Conservation (phyloP, 2,329 filamentous ascomycete species). For the Emmonsia crescens region DNA sequence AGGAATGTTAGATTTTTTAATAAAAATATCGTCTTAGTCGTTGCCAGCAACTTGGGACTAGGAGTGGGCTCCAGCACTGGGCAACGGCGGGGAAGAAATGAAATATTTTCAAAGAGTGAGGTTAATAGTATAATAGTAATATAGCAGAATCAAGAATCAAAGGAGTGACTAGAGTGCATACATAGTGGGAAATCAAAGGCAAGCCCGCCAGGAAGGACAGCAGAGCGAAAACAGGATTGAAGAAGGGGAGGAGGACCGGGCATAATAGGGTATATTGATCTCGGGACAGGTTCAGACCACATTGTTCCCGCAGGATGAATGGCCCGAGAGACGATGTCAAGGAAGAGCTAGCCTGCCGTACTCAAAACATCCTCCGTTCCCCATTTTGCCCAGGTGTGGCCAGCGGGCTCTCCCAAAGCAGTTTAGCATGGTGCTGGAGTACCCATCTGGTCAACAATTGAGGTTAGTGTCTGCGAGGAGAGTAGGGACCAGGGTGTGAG, state of each 20-base stretch:
- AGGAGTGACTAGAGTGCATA: slow-evolving; percentile 3
- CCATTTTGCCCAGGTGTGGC: background rate
- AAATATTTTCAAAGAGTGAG: slow-evolving; percentile 1
- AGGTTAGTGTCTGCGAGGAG: background rate
- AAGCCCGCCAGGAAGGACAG: background rate
- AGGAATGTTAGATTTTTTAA: background rate
- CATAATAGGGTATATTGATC: background rate
- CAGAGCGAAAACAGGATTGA: background rate
- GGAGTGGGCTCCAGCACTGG: background rate
- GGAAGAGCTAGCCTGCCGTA: background rate
- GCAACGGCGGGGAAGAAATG: background rate
- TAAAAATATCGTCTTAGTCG: background rate
- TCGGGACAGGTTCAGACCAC: background rate
- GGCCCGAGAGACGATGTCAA: background rate
- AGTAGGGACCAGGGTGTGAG: slow-evolving; percentile 5
- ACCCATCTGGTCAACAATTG: background rate
- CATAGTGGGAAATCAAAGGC: background rate
- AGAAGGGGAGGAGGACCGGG: background rate
- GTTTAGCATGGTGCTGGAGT: background rate
- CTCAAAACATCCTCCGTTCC: slow-evolving; percentile 1
- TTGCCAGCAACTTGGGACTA: background rate
- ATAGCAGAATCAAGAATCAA: slow-evolving; percentile 2
- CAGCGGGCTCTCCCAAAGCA: background rate
- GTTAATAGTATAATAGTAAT: background rate
- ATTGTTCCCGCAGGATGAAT: background rate